Evolutionary conservation across 371 early-diverging fungal genomes (phyloP).

Genomic region (Mortierella sp.): DNA sequence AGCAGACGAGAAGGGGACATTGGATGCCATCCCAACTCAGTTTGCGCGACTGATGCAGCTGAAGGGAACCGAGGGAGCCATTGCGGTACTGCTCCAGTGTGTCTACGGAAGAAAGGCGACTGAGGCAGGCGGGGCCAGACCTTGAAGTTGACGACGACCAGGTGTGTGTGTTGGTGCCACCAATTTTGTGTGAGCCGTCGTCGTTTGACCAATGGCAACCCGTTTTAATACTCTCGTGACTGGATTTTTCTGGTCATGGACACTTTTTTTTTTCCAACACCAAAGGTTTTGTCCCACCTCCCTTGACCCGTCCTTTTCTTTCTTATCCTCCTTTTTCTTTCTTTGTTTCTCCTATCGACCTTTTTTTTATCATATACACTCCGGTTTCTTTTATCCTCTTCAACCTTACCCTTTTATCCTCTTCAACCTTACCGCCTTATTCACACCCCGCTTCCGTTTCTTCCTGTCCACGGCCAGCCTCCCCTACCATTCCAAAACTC

Average conservation of each 20-base stretch:
- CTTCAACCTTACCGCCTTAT: not conserved
- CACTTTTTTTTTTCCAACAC: constrained; percentile 12
- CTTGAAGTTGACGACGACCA: not conserved
- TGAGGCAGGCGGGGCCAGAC: not conserved
- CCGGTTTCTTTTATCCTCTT: not conserved
- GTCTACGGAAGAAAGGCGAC: constrained; percentile 30
- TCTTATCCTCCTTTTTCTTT: not conserved
- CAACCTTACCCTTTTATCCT: not conserved
- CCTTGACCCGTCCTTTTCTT: not conserved
- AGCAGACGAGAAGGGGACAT: constrained; percentile 35
- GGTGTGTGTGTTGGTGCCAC: constrained; percentile 16
- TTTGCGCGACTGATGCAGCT: constrained; percentile 46
- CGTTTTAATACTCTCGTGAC: constrained; percentile 12
- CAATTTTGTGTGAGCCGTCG: not conserved
- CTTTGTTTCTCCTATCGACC: not conserved
- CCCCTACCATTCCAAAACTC: not conserved
- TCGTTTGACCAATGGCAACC: not conserved
- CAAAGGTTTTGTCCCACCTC: not conserved
- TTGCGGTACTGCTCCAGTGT: constrained; percentile 33
- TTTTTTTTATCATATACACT: not conserved
- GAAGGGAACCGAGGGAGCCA: constrained; percentile 46
- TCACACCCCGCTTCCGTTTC: not conserved
- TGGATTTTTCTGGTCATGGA: constrained; percentile 1
- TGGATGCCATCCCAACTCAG: constrained; percentile 47
- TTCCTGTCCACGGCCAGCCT: not conserved